A percentile compares a stretch with the other conserved stretches of the same genome.
These are phyloP conservation scores for Salix purpurea DNA, from an alignment of 345 rosid species.

Conservation along the genomic window DNA sequence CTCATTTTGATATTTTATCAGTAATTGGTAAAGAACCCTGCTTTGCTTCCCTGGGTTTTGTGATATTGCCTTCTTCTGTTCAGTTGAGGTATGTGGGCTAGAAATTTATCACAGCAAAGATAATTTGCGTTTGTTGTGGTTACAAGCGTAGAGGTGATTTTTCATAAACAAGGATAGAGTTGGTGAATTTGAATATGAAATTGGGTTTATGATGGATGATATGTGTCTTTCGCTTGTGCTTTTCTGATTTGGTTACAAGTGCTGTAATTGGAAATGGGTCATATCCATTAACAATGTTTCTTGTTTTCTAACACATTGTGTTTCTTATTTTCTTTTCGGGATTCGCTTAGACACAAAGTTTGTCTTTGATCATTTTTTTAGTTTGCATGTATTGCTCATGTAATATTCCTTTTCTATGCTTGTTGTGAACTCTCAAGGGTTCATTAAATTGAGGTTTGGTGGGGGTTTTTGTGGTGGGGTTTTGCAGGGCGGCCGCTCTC, in stretches of 20 bases:
- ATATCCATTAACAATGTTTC: background rate
- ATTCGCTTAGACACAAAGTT: background rate
- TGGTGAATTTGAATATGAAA: conserved; percentile 10
- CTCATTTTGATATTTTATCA: background rate
- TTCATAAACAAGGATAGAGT: background rate
- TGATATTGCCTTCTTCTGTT: background rate
- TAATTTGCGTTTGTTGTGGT: background rate
- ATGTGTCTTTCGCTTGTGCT: background rate
- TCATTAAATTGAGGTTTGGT: background rate
- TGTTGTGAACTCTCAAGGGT: background rate
- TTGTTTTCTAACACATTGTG: background rate
- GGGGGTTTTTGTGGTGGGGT: conserved; percentile 2
- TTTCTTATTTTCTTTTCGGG: background rate
- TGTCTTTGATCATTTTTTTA: background rate
- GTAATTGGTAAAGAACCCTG: background rate
- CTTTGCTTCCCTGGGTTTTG: background rate
- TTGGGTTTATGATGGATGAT: conserved; percentile 1
- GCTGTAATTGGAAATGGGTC: background rate
- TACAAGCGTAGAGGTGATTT: background rate
- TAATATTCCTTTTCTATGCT: background rate
- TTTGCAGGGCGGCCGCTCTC: conserved; percentile 55
- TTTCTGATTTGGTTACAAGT: conserved; percentile 1
- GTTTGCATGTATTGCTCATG: background rate
- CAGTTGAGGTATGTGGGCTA: conserved; percentile 4
- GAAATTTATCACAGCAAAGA: background rate